Percentiles rank a stretch among this genome's conserved stretches.
phyloP scores from a whole-genome alignment of 345 rosid species.

The Barbarea vulgaris region DNA sequence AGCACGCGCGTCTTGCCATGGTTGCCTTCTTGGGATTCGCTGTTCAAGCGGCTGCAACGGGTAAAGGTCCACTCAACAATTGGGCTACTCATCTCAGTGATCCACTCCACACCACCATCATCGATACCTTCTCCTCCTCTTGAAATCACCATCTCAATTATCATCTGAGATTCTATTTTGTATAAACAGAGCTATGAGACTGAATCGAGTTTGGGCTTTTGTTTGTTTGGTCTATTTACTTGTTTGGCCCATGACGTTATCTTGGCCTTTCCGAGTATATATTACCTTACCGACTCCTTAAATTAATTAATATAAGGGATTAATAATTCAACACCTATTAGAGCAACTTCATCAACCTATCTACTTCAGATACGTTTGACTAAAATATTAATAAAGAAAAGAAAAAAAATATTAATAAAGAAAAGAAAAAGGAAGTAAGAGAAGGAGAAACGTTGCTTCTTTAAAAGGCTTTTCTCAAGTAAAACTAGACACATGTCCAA shows the following conservation, averaged over 20 bases:
- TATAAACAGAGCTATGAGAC: conserved; percentile 16
- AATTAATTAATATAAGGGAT: too few species aligned
- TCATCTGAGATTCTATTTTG: neutral
- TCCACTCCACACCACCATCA: conserved; percentile 97
- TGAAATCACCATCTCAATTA: conserved; percentile 1
- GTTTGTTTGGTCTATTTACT: neutral
- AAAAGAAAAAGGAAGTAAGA: too few species aligned
- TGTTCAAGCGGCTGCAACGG: conserved; percentile 88
- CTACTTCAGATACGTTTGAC: too few species aligned
- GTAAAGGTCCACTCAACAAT: conserved; percentile 93
- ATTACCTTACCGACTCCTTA: too few species aligned
- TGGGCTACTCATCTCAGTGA: conserved; percentile 99
- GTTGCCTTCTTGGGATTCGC: conserved; percentile 87
- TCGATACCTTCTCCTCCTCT: conserved; percentile 71
- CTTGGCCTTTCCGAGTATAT: neutral
- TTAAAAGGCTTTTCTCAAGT: too few species aligned
- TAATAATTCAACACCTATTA: too few species aligned
- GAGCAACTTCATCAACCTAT: too few species aligned
- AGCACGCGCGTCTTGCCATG: conserved; percentile 99
- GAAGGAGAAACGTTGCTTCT: too few species aligned
- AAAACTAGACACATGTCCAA: too few species aligned
- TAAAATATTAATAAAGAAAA: too few species aligned
- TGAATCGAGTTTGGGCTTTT: conserved; percentile 21
- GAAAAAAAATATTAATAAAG: too few species aligned
- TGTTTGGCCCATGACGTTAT: neutral